Evolutionary conservation across 2,329 filamentous ascomycete species (phyloP), one percentile per base, ranked within the genome.

Genomic region (Dothistroma septosporum): DNA sequence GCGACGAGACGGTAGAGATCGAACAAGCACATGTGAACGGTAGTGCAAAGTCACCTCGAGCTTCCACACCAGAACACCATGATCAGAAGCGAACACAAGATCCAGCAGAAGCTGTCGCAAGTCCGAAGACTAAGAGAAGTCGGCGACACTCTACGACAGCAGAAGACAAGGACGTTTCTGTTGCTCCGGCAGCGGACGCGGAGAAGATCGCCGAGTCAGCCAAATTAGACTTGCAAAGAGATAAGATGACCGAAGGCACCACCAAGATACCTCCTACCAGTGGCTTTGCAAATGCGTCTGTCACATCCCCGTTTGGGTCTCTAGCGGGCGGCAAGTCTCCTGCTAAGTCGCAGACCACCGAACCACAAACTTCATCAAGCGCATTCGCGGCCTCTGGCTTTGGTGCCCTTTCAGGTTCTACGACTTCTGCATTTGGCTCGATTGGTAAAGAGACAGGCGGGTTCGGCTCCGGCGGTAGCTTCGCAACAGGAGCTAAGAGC

Each of bases 341-440:
- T 2, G 9, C 19, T 62, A 73, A 76, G 61, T 19, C 50, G 19
- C 69, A 71, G 41, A 49, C 69, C 2, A 33, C 63, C 24, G 61
- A 76, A 28, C 60, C 71, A 53, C 71, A 77, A 60, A 77, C 77
- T 6, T 77, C 78, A 5, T 63, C 75, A 4, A 74, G 74, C 47
- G 78, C 79, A 7, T 89, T 89, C 70, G 78, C 78, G 48, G 70
- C 75, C 2, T 81, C 79, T 41, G 78, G 74, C 19, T 81, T 81
- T 58, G 73, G 78, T 54, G 73, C 75, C 4, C 74, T 81, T 44
- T 71, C 78, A 19, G 70, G 63, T 21, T 75, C 78, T 8, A 65
- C 70, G 8, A 69, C 72, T 9, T 76, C 75, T 21, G 72, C 70
- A 7, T 77, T 77, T 56, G 75, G 74, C 32, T 64, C 75, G 48